Evolutionary conservation across 2,329 filamentous ascomycete species (phyloP), one percentile per base, ranked within the genome.

Genomic region (Fusarium poae): DNA sequence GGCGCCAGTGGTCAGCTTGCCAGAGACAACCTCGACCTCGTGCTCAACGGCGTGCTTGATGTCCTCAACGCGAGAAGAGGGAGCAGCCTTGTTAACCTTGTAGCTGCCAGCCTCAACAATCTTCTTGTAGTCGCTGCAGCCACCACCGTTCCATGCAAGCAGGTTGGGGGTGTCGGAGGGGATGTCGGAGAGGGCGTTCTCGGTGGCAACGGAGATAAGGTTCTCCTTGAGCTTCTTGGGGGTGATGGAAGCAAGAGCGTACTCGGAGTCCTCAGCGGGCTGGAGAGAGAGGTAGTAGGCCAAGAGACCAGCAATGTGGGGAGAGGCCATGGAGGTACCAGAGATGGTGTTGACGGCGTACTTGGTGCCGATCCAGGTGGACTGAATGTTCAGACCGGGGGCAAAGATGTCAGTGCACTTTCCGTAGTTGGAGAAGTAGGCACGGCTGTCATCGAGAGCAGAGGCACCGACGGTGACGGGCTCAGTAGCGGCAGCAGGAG

Each of bases 391-490:
- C 77, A 97, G 88, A 78, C 96, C 96, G 65, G 96, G 96, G 69
- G 94, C 96, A 77, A 99, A 99, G 87, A 99, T 97, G 83, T 99
- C 96, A 80, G 95, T 97, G 89, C 96, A 99, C 88, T 95, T 96
- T 82, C 96, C 96, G 82, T 91, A 98, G 92, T 99, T 99, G 89
- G 97, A 99, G 90, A 99, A 99, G 89, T 98, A 99, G 72, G 96
- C 96, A 83, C 96, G 95, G 86, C 93, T 93, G 79, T 99, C 96
- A 77, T 91, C 89, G 64, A 99, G 89, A 74, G 93, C 96, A 45
- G 94, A 97, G 73, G 96, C 96, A 82, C 95, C 97, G 70, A 99
- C 96, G 62, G 96, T 99, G 80, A 99, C 89, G 73, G 96, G 94
- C 78, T 97, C 93, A 76, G 89, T 86, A 74, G 97, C 94, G 70